Evolutionary conservation across 139 green algal genomes (phyloP), one percentile per base, ranked within the genome.

Genomic region (Chlorella sp.): DNA sequence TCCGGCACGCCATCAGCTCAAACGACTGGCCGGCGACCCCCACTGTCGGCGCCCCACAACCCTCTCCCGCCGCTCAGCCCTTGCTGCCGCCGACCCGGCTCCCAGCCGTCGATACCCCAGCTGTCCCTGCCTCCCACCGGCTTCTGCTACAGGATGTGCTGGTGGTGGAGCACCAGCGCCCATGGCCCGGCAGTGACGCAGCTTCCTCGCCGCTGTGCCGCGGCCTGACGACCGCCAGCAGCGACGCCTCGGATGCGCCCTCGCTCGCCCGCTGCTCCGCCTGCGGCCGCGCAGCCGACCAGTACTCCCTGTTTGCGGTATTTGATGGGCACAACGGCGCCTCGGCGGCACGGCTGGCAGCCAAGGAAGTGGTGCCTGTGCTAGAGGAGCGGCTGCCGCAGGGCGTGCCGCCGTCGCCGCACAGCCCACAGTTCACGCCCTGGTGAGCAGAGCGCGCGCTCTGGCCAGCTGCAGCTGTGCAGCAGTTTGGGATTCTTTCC

Each of bases 301-400:
- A 60, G 70, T 92, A 90, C 34, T 86, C 80, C 11, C 62, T 94
- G 24, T 94, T 85, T 75, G 85, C 69, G 8, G 84, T 96, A 28
- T 94, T 92, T 73, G 92, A 95, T 78, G 92, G 92, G 0, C 92
- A 95, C 85, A 95, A 95, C 65, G 92, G 72, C 41, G 72, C 43
- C 28, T 78, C 83, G 43, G 89, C 89, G 8, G 90, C 90, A 34
- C 82, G 60, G 36, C 82, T 86, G 67, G 68, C 79, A 9, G 76
- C 34, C 20, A 83, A 90, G 28, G 22, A 30, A 8, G 43, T 83
- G 41, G 9, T 87, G 5, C n/a, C 4, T 0, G 16, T 88, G 24
- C 40, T 91, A 44, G 84, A 89, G 56, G 79, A 81, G 32, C 44
- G 46, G 51, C 81, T 93, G 51, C 83, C 76, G 28, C 32, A 67